phyloP scores from a whole-genome alignment of 2,329 filamentous ascomycete species.

The Aspergillus terreus region DNA sequence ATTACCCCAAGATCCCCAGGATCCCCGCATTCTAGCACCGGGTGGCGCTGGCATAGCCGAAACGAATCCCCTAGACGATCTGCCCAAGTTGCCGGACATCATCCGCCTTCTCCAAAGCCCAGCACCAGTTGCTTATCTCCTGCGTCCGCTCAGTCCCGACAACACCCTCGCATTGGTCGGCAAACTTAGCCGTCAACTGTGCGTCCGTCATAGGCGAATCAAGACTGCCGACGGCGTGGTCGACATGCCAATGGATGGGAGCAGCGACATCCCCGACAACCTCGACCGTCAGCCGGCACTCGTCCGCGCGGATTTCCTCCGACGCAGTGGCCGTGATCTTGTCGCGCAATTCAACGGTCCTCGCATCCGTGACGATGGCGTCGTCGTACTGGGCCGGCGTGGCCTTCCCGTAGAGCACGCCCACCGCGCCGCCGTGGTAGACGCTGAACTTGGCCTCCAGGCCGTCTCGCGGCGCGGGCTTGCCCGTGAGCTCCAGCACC shows the following conservation, averaged over 20 bases:
- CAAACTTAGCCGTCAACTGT: slow-evolving; percentile 48
- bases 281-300: slow-evolving; percentile 37
- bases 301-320: slow-evolving; percentile 39
- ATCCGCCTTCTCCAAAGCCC: slow-evolving; percentile 29
- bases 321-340: slow-evolving; percentile 45
- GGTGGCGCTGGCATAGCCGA: not conserved
- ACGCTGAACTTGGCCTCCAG: slow-evolving; percentile 55
- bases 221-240: slow-evolving; percentile 50
- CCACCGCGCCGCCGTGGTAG: slow-evolving; percentile 52
- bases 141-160: slow-evolving; percentile 37
- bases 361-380: slow-evolving; percentile 40
- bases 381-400: slow-evolving; percentile 52
- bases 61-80: slow-evolving; percentile 1
- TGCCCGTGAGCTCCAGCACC: slow-evolving; percentile 52
- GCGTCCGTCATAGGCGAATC: slow-evolving; percentile 46
- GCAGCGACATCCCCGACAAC: slow-evolving; percentile 32
- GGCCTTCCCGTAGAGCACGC: slow-evolving; percentile 49
- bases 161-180: slow-evolving; percentile 44
- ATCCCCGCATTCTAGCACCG: not conserved
- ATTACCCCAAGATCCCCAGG: not conserved
- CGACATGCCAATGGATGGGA: slow-evolving; percentile 43
- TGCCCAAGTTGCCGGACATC: slow-evolving; percentile 27
- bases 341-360: slow-evolving; percentile 43
- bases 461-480: slow-evolving; percentile 47
- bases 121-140: slow-evolving; percentile 30